Evolutionary conservation across 768 basidiomycete species (phyloP).

Genomic region (Steccherinum ochraceum): DNA sequence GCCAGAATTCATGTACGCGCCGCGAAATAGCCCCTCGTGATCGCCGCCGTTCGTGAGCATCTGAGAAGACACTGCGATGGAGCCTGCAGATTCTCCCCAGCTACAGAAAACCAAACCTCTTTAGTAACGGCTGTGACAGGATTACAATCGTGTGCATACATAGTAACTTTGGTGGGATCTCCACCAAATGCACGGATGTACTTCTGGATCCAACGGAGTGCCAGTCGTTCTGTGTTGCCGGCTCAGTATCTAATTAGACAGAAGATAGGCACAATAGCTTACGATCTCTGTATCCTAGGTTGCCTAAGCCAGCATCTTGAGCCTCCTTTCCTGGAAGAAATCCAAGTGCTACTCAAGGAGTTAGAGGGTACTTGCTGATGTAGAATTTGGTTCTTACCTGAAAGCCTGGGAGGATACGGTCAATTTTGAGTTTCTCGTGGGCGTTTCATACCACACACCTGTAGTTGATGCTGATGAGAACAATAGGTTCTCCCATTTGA

Average conservation of each 20-base stretch:
- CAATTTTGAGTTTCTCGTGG: too few relatives aligned
- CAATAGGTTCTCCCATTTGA: conserved; percentile 33
- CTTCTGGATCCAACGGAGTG: conserved; percentile 31
- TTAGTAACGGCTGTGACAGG: conserved; percentile 16
- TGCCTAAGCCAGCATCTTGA: conserved; percentile 31
- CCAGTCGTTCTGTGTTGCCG: conserved; percentile 3
- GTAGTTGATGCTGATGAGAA: conserved; percentile 55
- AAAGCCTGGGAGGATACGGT: too few relatives aligned
- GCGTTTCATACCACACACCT: conserved; percentile 18
- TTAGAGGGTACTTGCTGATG: too few relatives aligned
- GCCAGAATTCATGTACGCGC: conserved; percentile 32
- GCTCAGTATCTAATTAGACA: not conserved
- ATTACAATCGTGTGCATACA: conserved; percentile 27
- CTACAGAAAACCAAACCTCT: conserved; percentile 5
- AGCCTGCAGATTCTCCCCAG: conserved; percentile 34
- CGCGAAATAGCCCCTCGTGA: conserved; percentile 21
- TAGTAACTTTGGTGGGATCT: conserved; percentile 38
- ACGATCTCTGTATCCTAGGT: conserved; percentile 50
- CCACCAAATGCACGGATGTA: conserved; percentile 39
- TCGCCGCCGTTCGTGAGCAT: conserved; percentile 17
- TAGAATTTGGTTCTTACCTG: not conserved
- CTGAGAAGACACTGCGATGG: conserved; percentile 26
- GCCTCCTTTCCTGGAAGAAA: conserved; percentile 37
- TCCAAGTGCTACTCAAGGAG: conserved; percentile 25
- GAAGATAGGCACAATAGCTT: conserved; percentile 5